Evolutionary conservation across 2,329 filamentous ascomycete genomes (phyloP).

Genomic region (Torrubiella hemipterigena): DNA sequence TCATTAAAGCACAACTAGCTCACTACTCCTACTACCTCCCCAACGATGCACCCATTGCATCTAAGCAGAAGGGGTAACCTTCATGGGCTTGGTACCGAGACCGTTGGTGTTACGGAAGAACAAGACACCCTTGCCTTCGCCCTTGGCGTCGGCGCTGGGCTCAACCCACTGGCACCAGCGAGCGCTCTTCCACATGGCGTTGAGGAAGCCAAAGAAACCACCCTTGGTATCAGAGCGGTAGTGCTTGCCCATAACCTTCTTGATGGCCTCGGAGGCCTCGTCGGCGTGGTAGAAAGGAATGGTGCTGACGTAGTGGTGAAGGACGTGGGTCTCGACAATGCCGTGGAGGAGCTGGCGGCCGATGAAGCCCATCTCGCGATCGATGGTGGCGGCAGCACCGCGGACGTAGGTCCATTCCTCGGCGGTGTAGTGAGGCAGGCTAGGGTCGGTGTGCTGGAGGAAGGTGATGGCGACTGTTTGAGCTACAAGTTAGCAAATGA

Average conservation of each 20-base stretch:
- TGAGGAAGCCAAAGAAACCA: slow-evolving; percentile 73
- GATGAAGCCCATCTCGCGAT: slow-evolving; percentile 94
- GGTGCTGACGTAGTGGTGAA: slow-evolving; percentile 92
- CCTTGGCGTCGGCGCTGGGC: slow-evolving; percentile 69
- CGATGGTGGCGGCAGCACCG: slow-evolving; percentile 88
- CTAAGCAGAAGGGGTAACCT: slow-evolving; percentile 1
- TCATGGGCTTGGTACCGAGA: slow-evolving; percentile 45
- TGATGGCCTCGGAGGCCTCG: slow-evolving; percentile 88
- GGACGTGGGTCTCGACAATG: slow-evolving; percentile 94
- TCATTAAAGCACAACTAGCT: too few species aligned
- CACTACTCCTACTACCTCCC: too few species aligned
- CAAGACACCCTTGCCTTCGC: slow-evolving; percentile 70
- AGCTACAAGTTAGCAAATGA: slow-evolving; percentile 13
- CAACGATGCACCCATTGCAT: too few species aligned
- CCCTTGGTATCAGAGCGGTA: slow-evolving; percentile 75
- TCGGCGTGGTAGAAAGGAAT: slow-evolving; percentile 97
- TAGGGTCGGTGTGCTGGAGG: slow-evolving; percentile 93
- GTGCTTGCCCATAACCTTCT: slow-evolving; percentile 87
- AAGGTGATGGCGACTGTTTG: slow-evolving; percentile 80
- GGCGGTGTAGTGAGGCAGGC: slow-evolving; percentile 81
- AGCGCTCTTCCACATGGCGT: slow-evolving; percentile 66
- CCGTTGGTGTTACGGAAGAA: slow-evolving; percentile 96
- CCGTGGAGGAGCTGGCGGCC: slow-evolving; percentile 78
- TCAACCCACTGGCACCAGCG: slow-evolving; percentile 97
- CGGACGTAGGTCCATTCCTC: slow-evolving; percentile 87